Base-by-base conservation (phyloP, 805 yeast genomes). In the Candida xiaguanensis region DNA sequence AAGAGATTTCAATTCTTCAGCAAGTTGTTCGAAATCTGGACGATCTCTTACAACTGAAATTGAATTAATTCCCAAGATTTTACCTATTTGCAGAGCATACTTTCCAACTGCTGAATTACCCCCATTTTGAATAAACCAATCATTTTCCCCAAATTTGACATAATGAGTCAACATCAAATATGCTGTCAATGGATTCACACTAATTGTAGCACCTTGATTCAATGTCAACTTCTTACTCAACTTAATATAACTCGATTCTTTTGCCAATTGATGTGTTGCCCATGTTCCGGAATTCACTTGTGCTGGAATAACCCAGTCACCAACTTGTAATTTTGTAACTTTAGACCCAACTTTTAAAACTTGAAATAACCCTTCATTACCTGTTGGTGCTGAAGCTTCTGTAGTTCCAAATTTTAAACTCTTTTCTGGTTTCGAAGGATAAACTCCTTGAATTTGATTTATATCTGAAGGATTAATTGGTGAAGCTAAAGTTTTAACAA, bases 101-200 rank as follows among this genome's bases (percentile, higher is more conserved):
- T 88, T 80, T 5, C 96, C 96, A 8, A 93, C 99, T 20, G 93
- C 95, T 6, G 96, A 87, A 49, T 88, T 93, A 25, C 96, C 98
- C 23, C 96, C 99, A 53, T 91, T 93, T 65, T 93, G 98, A 45
- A 93, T 80, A 46, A 93, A 77, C 95, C 96, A 93, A 59, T 90
- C 90, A 40, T 60, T 59, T 14, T 87, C 87, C 42, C 68, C 59
- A 52, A 84, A 63, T 40, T 77, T 70, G 38, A 65, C 77, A 58
- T 78, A 85, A 60, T 82, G 75, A 13, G 83, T 78, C 45, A 91
- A 80, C 85, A 93, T 76, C 61, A 87, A 85, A 53, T 80, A 87
- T 0, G 98, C 99, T 8, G 96, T 87, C 36, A 85, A 75, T 3
- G 99, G 97, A 59, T 93, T 93, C 36, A 93, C 98, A 5, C 88